Evolutionary conservation across 441 rosid species (phyloP), one percentile per base, ranked within the genome.

Genomic region (Isatis lusitanica): DNA sequence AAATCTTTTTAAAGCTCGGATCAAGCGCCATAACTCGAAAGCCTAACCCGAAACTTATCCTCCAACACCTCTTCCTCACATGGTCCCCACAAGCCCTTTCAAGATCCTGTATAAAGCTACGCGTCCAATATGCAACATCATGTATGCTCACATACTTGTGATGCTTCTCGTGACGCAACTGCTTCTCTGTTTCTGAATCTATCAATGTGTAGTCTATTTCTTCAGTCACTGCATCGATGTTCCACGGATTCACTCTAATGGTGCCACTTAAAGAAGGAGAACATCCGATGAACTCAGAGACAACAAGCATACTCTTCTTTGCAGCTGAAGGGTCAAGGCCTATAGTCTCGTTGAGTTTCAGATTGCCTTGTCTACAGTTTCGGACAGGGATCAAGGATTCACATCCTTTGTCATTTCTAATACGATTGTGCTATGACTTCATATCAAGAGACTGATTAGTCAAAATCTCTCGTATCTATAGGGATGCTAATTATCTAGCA

Each of bases 71-170:
- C 81, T 84, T 88, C 80, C 87, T 85, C 73, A 80, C 71, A 70
- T 91, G 98, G 64, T 93, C 98, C 53, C 80, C 77, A 33, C 97
- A 93, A 42, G 98, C 85, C 65, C 98, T 86, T 64, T 88, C 94
- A 46, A 91, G 94, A 84, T 93, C 98, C 78, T 88, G 98, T 80
- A 87, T 51, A 80, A 93, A 93, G 83, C 98, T 93, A 5, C 66
- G 86, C 0, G 98, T 92, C 98, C 98, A 93, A 68, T 93, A 93
- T 4, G 90, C 94, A 53, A 93, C 97, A 73, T 89, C 97, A 68
- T 91, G 98, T 1, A 96, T 89, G 71, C 92, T 89, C 58, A 93
- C 96, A 60, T 91, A 91, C 59, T 87, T 86, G 68, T 91, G 79
- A 81, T 93, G 97, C 81, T 91, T 93, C 78, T 93, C 97, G 6